Conservation (phyloP, 2,329 filamentous ascomycete genomes). For the Gaeumannomyces tritici region DNA sequence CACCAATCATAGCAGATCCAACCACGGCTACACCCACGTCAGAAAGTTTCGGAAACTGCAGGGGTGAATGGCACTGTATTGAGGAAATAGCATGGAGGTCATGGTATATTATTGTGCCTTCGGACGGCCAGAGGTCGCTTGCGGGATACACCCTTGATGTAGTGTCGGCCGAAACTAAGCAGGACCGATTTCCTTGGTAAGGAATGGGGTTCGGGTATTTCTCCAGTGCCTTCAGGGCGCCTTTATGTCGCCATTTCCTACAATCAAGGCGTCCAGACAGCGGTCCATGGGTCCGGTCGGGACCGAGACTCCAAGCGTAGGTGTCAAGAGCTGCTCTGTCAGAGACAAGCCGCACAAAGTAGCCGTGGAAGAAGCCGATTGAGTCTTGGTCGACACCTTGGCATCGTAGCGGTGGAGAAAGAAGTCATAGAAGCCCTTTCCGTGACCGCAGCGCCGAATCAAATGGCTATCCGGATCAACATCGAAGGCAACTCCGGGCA, state of each 20-base stretch:
- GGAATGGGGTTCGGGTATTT: no score
- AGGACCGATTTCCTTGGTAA: no score
- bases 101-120: no score
- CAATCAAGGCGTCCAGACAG: conserved; percentile 66
- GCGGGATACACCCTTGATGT: no score
- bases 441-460: conserved; percentile 77
- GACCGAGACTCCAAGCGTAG: conserved; percentile 44
- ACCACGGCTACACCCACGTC: no score
- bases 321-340: conserved; percentile 67
- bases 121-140: no score
- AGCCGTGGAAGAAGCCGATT: conserved; percentile 21
- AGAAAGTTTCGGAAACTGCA: no score
- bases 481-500: conserved; percentile 93
- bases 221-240: conserved; percentile 12
- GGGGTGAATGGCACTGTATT: no score
- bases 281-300: conserved; percentile 71
- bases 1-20: no score
- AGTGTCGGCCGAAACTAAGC: no score
- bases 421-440: conserved; percentile 94
- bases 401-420: conserved; percentile 69
- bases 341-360: conserved; percentile 70
- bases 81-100: no score
- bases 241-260: conserved; percentile 58
- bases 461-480: conserved; percentile 36
- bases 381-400: conserved; percentile 24